Evolutionary conservation across 2,329 filamentous ascomycete species (phyloP), one percentile per base, ranked within the genome.

Genomic region (Pseudogymnoascus sp.): DNA sequence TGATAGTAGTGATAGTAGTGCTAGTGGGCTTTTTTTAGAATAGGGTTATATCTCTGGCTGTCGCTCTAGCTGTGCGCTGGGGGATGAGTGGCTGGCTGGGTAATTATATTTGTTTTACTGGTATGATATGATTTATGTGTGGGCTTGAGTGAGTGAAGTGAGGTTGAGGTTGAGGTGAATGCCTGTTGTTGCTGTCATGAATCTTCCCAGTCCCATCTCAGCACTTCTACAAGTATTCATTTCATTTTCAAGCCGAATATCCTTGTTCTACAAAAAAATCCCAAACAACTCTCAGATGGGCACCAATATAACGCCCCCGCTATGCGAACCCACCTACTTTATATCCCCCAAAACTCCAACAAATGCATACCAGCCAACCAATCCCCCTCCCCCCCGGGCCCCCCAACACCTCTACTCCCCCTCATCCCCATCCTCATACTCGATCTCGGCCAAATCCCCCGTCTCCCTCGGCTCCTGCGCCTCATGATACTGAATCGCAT

Each of bases 401-500:
- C 12, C 21, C 45, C 10, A 34, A 12, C 10, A 34, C 21, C 21
- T 26, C 42, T 26, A 26, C 40, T 16, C 45, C 45, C 71, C 69
- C 34, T 75, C 73, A 23, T 77, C 75, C 51, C 76, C 74, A 11
- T 79, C 77, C 11, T 79, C 79, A 45, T 68, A 64, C 39, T 86
- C 83, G 65, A 83, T 79, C 59, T 83, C 82, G 67, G 91, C 88
- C 63, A 77, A 76, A 42, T 82, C 80, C 60, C 83, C 83, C 5
- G 91, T 88, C 74, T 97, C 93, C 70, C 84, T 87, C 7, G 93
- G 93, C 75, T 97, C 93, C 74, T 97, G 93, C 11, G 92, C 90
- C 75, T 97, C 93, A 73, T 96, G 90, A 75, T 85, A 97, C 74
- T 96, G 93, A 68, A 96, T 95, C 29, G 90, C 90, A 76, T 97